These are phyloP conservation scores for Westerdykella aurantiaca DNA, from an alignment of 2,329 filamentous ascomycete species.

Conservation along the genomic window DNA sequence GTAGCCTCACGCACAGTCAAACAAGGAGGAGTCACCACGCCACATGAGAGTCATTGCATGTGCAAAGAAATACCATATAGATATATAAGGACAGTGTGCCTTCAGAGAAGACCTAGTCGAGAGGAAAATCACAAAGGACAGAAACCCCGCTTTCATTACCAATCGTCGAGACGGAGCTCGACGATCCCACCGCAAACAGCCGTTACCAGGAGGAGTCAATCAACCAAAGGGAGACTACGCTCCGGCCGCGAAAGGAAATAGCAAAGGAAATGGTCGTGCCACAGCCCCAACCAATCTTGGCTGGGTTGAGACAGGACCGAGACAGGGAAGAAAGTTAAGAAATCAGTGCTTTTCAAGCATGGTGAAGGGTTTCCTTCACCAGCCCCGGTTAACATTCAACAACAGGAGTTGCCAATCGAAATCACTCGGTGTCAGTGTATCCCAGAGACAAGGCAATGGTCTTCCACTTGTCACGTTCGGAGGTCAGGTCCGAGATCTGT, in stretches of 20 bases:
- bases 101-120: not conserved
- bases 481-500: conserved; percentile 63
- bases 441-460: conserved; percentile 35
- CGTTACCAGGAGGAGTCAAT: conserved; percentile 34
- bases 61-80: not conserved
- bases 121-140: not conserved
- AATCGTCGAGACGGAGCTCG: too few species aligned
- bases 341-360: conserved; percentile 21
- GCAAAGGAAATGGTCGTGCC: conserved; percentile 6
- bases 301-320: conserved; percentile 2
- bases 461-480: conserved; percentile 42
- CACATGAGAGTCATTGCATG: too few species aligned
- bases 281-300: conserved; percentile 2
- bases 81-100: not conserved
- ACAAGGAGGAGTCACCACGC: too few species aligned
- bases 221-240: conserved; percentile 35
- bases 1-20: too few species aligned
- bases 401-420: conserved; percentile 22
- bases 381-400: conserved; percentile 31
- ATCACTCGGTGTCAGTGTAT: conserved; percentile 33
- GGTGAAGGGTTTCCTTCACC: conserved; percentile 26
- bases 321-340: conserved; percentile 8
- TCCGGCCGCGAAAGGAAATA: conserved; percentile 17
- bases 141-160: not conserved
- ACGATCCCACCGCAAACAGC: not conserved